Evolutionary conservation across 116 monocot species (phyloP), one percentile per base, ranked within the genome.

Genomic region (Phalaenopsis hybrid): DNA sequence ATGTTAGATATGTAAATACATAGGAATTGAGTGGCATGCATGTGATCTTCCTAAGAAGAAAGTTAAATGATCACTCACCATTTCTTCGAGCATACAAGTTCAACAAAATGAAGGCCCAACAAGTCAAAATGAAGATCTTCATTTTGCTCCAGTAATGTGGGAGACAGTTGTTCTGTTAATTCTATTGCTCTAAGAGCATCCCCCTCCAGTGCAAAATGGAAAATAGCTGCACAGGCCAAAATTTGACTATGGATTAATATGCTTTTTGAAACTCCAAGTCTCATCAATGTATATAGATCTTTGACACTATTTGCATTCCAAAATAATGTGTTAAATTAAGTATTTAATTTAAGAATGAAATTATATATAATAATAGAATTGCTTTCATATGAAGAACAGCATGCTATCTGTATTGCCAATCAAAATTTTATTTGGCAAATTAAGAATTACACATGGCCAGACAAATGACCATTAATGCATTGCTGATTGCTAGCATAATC

Each of bases 111-210:
- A 76, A 97, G 92, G 82, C 94, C 91, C 86, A 97, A 85, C 65
- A 97, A 85, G 74, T 97, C 97, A 88, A 97, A 97, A 88, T 91
- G 89, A 85, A 97, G 79, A 78, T 94, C 97, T 81, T 90, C 89
- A 78, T 94, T 90, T 45, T 89, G 83, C 80, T 94, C 97, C 78
- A 97, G 83, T 79, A 94, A 90, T 77, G 88, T 89, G 28, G 91
- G 91, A 15, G 88, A 89, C 61, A 97, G 75, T 78, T 94, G 84
- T 70, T 91, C 88, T 76, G 97, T 97, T 81, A 97, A 65, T 79
- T 94, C 94, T 83, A 93, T 90, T 59, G 97, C 91, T 82, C 91
- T 87, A 12, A 94, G 86, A 82, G 92, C 91, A 86, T 93, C 91
- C 34, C 94, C 94, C 81, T 94, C 94, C 86, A 85, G 78, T 21